phyloP scores from a whole-genome alignment of 768 basidiomycete genomes.

The Tricholoma sp. region DNA sequence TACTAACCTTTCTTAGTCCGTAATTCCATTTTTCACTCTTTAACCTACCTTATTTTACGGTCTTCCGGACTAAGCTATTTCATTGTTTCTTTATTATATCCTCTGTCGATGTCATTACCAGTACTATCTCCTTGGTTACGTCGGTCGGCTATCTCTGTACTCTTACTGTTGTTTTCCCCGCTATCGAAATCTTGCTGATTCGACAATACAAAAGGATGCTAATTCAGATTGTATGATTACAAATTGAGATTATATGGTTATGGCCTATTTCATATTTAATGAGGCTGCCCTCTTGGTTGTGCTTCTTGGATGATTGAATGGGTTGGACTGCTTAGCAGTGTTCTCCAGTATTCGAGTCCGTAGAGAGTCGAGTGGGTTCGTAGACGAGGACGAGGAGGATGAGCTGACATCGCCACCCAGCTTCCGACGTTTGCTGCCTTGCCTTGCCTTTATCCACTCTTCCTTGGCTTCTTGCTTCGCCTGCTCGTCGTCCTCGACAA shows the following conservation, averaged over 20 bases:
- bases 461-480: conserved; percentile 55
- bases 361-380: conserved; percentile 34
- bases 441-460: conserved; percentile 53
- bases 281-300: neutral
- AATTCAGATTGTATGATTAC: neutral
- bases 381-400: conserved; percentile 13
- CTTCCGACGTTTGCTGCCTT: conserved; percentile 44
- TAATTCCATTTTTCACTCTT: conserved; percentile 18
- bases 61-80: conserved; percentile 37
- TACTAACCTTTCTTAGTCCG: conserved; percentile 7
- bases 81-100: conserved; percentile 2
- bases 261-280: neutral
- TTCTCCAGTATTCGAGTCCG: conserved; percentile 56
- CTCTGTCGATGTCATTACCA: conserved; percentile 16
- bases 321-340: conserved; percentile 38
- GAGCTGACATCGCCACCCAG: conserved; percentile 25
- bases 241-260: neutral
- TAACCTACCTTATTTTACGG: conserved; percentile 31
- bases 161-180: conserved; percentile 56
- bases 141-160: conserved; percentile 45
- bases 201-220: conserved; percentile 8
- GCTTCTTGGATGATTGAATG: conserved; percentile 8
- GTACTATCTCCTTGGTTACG: conserved; percentile 34
- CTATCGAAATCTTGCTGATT: conserved; percentile 47
- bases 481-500: conserved; percentile 63